Base-by-base conservation (phyloP, 805 yeast genomes). In the Yarrowia alimentaria region DNA sequence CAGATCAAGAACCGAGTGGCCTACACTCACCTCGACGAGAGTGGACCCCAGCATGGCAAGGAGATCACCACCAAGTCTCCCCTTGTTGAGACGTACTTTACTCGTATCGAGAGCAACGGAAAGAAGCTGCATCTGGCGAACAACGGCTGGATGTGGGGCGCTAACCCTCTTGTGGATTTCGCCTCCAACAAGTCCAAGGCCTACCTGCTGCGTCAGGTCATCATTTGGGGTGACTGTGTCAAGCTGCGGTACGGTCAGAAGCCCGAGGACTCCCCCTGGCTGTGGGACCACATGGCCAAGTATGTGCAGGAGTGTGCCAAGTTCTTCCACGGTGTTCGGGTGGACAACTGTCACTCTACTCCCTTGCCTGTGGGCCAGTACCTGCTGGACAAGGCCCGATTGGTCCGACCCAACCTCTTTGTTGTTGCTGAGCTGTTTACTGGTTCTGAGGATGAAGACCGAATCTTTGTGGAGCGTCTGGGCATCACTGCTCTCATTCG, bases 111-210 rank as follows among this genome's bases (percentile, higher is more conserved):
- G 2, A 75, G 65, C 42, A 64, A 68, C 40, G 91, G 89, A 3
- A 71, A 75, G 29, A 82, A 81, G 69, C 57, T 62, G 6, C 69
- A 66, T 3, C 70, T 91, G 54, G 98, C 96, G 3, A 93, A 93
- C 63, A 91, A 93, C 61, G 99, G 99, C 38, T 91, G 98, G 97
- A 88, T 93, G 52, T 91, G 99, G 99, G 90, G 87, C 49, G 97
- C 96, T 9, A 82, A 91, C 58, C 97, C 98, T 1, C 68, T 90
- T 53, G 83, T 87, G 3, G 98, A 91, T 68, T 91, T 91, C 75
- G 99, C 98, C 0, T 84, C 95, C 0, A 66, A 74, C 21, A 59
- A 80, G 51, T 80, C 95, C 5, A 83, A 79, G 61, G 90, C 94
- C 4, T 91, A 93, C 62, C 68, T 91, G 43, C 75, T 95, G 49